Conservation (phyloP, 805 yeast genomes). For the Metschnikowia shivogae region DNA sequence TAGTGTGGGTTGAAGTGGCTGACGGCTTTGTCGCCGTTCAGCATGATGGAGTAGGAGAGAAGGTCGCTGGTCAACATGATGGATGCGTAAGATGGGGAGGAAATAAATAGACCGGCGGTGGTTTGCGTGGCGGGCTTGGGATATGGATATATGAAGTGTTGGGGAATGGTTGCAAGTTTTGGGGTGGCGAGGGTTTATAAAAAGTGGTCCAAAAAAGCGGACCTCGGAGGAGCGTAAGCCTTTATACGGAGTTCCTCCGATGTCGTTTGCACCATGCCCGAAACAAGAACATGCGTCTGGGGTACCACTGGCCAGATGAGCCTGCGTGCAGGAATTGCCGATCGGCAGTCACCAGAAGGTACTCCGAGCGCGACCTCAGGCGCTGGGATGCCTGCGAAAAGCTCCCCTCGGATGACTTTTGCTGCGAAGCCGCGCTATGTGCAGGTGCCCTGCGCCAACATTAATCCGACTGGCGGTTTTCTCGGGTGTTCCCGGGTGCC, state of each 20-base stretch:
- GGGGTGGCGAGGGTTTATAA: background rate
- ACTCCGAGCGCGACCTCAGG: conserved; percentile 6
- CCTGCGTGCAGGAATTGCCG: conserved; percentile 4
- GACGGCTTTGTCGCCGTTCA: conserved; percentile 21
- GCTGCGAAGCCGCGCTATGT: background rate
- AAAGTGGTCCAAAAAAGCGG: background rate
- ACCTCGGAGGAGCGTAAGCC: conserved; percentile 5
- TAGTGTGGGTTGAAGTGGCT: conserved; percentile 16
- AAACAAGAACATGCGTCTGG: conserved; percentile 18
- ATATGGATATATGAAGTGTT: background rate
- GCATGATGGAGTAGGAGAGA: conserved; percentile 39
- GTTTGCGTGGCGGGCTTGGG: too few species aligned
- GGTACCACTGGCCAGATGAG: conserved; percentile 13
- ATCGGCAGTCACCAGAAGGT: conserved; percentile 1
- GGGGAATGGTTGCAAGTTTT: background rate
- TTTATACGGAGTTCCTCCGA: conserved; percentile 16
- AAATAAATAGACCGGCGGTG: too few species aligned
- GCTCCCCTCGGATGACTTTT: conserved; percentile 11
- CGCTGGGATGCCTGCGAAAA: conserved; percentile 1
- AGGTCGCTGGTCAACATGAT: conserved; percentile 25
- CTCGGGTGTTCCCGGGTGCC: conserved; percentile 4
- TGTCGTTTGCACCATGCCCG: conserved; percentile 16
- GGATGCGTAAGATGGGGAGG: background rate
- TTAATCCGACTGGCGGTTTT: conserved; percentile 5
- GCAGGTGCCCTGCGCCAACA: background rate